Evolutionary conservation across 345 rosid genomes (phyloP).

Genomic region (Kandelia obovata): DNA sequence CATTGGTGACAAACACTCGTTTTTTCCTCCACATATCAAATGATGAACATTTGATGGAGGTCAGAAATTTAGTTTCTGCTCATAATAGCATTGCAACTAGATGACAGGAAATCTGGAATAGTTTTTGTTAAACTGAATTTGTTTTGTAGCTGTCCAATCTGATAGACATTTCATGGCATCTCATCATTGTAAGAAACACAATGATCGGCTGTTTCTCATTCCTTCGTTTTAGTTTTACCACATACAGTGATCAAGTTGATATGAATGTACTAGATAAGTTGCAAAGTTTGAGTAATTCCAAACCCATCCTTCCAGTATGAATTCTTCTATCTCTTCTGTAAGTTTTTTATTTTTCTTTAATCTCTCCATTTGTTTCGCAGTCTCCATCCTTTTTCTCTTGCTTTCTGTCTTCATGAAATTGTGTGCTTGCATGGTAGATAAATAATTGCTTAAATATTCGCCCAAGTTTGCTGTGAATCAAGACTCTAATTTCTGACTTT

Average conservation of each 20-base stretch:
- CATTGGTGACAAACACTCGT: conserved; percentile 15
- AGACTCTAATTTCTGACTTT: neutral
- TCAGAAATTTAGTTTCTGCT: conserved; percentile 59
- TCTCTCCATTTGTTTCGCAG: neutral
- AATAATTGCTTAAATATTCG: neutral
- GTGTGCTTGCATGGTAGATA: neutral
- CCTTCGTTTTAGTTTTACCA: conserved; percentile 17
- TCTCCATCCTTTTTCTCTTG: neutral
- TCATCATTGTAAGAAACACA: conserved; percentile 35
- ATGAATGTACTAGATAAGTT: conserved; percentile 32
- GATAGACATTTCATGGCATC: conserved; percentile 21
- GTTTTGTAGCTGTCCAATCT: conserved; percentile 31
- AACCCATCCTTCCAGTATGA: conserved; percentile 4
- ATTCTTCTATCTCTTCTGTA: neutral
- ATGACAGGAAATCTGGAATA: conserved; percentile 28
- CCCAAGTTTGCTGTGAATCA: conserved; percentile 7
- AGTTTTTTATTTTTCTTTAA: neutral
- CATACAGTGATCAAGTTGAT: conserved; percentile 28
- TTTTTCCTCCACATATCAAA: conserved; percentile 25
- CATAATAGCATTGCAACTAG: conserved; percentile 50
- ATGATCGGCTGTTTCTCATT: conserved; percentile 13
- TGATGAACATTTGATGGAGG: conserved; percentile 30
- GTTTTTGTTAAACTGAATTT: conserved; percentile 21
- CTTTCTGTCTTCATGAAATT: neutral
- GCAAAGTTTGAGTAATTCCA: conserved; percentile 16